Evolutionary conservation across 1,284 basidiomycete species (phyloP), one percentile per base, ranked within the genome.

Genomic region (Marasmius sp.): DNA sequence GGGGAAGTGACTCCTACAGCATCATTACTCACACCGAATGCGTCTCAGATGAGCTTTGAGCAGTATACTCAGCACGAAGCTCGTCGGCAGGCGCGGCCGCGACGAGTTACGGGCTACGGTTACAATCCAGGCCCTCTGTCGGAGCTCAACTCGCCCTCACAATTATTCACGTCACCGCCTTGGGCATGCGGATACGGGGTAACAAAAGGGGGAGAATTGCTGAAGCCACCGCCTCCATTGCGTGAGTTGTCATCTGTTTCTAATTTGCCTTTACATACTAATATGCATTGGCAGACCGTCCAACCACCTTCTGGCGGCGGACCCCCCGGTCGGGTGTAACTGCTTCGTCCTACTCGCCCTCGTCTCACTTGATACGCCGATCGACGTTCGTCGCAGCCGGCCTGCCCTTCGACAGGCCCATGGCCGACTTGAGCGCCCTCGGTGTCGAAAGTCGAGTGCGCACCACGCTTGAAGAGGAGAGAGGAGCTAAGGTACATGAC

Each of bases 361-460:
- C 86, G 0, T 83, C 83, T 0, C 85, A 89, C 69, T 81, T 88
- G 61, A 80, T 91, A 48, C 86, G 89, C 43, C 83, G 88, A 5
- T 86, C 88, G 5, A 89, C 88, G 0, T 91, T 88, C 67, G 81
- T 91, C 63, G 89, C 88, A 33, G 88, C 88, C 16, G 88, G 89
- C 12, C 82, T 90, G 49, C 67, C 78, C 0, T 78, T 90, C 53
- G 86, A 89, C 69, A 74, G 76, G 1, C 88, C 88, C 0, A 70
- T 79, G 45, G 84, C 85, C 61, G 89, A 90, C 67, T 77, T 89
- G 22, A 87, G 85, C 64, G 88, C 88, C 1, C 77, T 88, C 58
- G 79, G 85, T 50, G 88, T 90, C 8, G 88, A 91, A 72, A 85
- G 82, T 45, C 79, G 86, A 37, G 75, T 87, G 7, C 57, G 54